phyloP scores from a whole-genome alignment of 2,329 filamentous ascomycete species.

The Cladosporium sp. region DNA sequence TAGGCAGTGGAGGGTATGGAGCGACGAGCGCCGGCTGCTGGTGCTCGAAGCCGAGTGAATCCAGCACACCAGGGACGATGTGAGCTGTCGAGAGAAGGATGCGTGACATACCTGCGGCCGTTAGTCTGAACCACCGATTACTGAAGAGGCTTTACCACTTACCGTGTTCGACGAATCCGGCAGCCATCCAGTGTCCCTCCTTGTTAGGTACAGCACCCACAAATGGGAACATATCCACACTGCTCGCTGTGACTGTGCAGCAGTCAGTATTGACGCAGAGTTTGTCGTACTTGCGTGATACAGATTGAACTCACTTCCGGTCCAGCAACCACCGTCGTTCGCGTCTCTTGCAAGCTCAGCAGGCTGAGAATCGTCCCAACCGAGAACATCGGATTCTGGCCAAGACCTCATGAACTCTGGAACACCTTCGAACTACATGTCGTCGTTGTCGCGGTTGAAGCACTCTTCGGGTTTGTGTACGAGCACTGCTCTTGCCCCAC shows the following conservation, averaged over 20 bases:
- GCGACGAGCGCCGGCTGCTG: constrained; percentile 26
- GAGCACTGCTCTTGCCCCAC: constrained; percentile 31
- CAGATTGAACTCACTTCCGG: constrained; percentile 27
- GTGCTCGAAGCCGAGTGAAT: constrained; percentile 26
- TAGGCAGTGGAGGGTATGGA: constrained; percentile 30
- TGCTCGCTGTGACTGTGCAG: constrained; percentile 21
- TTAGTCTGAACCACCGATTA: not conserved
- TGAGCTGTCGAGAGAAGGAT: constrained; percentile 35
- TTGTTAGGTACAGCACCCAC: constrained; percentile 45
- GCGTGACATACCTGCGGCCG: constrained; percentile 34
- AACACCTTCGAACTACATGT: constrained; percentile 31
- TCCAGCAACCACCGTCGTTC: constrained; percentile 34
- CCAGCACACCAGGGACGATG: constrained; percentile 30
- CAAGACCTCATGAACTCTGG: constrained; percentile 35
- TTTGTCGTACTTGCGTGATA: not conserved
- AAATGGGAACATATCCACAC: constrained; percentile 51
- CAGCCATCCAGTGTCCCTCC: constrained; percentile 45
- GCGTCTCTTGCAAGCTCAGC: constrained; percentile 27
- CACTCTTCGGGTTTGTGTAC: constrained; percentile 30
- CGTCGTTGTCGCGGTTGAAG: constrained; percentile 30
- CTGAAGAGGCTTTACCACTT: constrained; percentile 26
- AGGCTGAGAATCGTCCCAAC: constrained; percentile 26
- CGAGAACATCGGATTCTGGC: constrained; percentile 31
- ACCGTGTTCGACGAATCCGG: constrained; percentile 54
- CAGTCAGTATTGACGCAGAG: not conserved